phyloP scores from a whole-genome alignment of 805 yeast genomes.

The Saccharomycopsis sp. region DNA sequence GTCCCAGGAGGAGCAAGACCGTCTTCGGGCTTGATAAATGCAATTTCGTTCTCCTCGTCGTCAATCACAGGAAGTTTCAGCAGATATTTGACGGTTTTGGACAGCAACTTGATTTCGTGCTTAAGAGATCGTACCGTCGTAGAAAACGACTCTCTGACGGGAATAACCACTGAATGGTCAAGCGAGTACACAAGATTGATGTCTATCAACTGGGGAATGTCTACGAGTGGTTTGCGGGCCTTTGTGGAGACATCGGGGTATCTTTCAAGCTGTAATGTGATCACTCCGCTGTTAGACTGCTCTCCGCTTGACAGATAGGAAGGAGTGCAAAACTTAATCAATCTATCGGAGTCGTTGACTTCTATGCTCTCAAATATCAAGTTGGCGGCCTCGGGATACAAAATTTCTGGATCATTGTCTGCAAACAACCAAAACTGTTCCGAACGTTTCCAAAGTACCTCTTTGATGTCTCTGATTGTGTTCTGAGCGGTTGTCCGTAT shows the following conservation, averaged over 20 bases:
- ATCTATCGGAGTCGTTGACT: neutral
- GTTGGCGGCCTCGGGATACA: neutral
- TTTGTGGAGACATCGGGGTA: too few species aligned
- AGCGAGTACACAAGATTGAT: neutral
- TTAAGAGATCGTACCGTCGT: neutral
- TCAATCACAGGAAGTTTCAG: neutral
- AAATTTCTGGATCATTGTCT: neutral
- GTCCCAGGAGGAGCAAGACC: neutral
- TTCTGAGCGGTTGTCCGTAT: constrained; percentile 8
- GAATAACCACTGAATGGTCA: neutral
- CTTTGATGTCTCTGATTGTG: constrained; percentile 6
- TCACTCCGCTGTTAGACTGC: neutral
- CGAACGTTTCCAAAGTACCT: constrained; percentile 8
- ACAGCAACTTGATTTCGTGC: neutral
- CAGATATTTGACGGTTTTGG: neutral
- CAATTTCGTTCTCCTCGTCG: neutral
- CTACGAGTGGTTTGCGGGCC: too few species aligned
- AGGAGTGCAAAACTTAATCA: neutral
- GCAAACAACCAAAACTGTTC: neutral
- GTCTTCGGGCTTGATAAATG: neutral
- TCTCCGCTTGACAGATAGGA: neutral
- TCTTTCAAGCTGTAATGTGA: neutral
- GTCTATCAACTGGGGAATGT: neutral
- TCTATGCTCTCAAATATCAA: constrained; percentile 1
- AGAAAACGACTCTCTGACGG: neutral